Evolutionary conservation across 164 flowering plant species (phyloP).

Genomic region (Magnolia kwangsiensis): DNA sequence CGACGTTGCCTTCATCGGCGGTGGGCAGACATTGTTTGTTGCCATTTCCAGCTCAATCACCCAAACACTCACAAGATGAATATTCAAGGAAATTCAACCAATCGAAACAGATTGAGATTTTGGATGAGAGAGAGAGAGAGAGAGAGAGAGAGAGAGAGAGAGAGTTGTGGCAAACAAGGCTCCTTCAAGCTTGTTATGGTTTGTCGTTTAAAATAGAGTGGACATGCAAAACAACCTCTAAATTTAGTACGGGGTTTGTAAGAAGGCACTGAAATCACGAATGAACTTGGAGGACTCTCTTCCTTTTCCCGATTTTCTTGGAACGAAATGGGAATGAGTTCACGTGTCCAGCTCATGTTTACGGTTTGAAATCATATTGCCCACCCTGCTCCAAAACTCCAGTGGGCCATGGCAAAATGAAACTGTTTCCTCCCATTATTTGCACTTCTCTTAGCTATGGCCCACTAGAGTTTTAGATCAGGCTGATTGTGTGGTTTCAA

Average conservation of each 20-base stretch:
- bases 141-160: background rate
- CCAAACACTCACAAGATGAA: background rate
- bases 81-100: no score
- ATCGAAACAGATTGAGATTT: background rate
- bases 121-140: background rate
- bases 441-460: no score
- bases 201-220: background rate
- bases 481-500: no score
- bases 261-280: background rate
- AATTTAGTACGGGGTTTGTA: background rate
- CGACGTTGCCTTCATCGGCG: constrained; percentile 30
- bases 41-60: constrained; percentile 6
- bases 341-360: no score
- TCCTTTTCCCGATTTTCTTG: background rate
- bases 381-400: no score
- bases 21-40: constrained; percentile 1
- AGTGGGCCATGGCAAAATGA: no score
- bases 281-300: background rate
- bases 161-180: background rate
- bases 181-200: no score
- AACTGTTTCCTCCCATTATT: no score
- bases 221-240: background rate
- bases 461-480: no score
- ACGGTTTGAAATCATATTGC: no score
- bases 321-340: no score